Evolutionary conservation across 2,329 filamentous ascomycete species (phyloP), one percentile per base, ranked within the genome.

Genomic region (Pseudogymnoascus sp.): DNA sequence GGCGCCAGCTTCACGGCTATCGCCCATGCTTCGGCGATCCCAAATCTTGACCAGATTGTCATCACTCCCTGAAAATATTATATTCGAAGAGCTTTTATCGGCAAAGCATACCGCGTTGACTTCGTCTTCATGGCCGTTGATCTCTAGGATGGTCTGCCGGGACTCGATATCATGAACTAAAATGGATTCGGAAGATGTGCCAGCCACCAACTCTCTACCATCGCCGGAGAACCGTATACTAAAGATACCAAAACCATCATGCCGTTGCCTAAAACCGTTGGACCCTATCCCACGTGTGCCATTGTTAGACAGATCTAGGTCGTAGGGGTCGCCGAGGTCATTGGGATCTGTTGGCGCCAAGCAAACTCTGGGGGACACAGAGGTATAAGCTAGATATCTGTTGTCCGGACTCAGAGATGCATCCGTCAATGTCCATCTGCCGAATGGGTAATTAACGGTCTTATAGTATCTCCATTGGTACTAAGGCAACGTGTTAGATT

Each of bases 51-150:
- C 84, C 0, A 92, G 96, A 1, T 90, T 88, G 73, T 99, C 95
- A 73, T 99, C 95, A 0, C 92, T 96, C 19, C 95, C 95, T 0
- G 93, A 97, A 77, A 97, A 98, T 2, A 99, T 81, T 66, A 98
- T 93, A 73, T 99, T 93, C 1, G 95, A 93, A 0, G 91, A 96
- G 31, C 85, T 84, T 66, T 87, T 87, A 76, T 98, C 93, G 0
- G 92, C 95, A 72, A 96, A 98, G 75, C 93, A 97, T 0, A 99
- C 95, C 4, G 95, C 95, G 71, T 98, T 99, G 63, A 98, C 93
- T 74, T 99, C 92, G 69, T 96, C 86, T 4, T 85, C 79, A 72
- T 99, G 95, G 0, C 92, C 93, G 14, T 81, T 79, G 25, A 96
- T 85, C 60, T 86, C 84, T 63, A 97, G 85, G 34, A 96, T 82